These are phyloP conservation scores for Punctularia strigosozonata DNA, from an alignment of 768 basidiomycete species.

Conservation along the genomic window DNA sequence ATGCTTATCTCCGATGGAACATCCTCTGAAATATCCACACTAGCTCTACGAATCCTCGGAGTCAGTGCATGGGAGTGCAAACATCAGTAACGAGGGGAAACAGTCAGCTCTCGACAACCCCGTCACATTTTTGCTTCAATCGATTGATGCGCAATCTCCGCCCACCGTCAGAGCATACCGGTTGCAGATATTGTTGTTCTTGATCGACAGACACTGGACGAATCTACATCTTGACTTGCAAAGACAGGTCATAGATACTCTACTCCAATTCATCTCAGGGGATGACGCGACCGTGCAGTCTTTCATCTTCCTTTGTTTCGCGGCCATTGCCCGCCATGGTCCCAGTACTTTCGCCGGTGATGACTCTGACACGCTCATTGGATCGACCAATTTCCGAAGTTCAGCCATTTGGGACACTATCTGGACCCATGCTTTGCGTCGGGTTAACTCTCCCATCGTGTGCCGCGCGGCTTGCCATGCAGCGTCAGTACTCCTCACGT, in stretches of 20 bases:
- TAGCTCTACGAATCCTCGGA: conserved; percentile 61
- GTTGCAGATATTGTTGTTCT: conserved; percentile 75
- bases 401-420: conserved; percentile 50
- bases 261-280: conserved; percentile 49
- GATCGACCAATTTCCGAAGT: conserved; percentile 1
- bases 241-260: conserved; percentile 37
- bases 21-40: background rate
- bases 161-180: conserved; percentile 31
- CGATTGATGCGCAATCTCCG: conserved; percentile 26
- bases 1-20: conserved; percentile 4
- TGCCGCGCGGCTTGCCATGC: conserved; percentile 75
- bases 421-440: conserved; percentile 76
- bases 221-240: conserved; percentile 48
- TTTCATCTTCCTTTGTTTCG: conserved; percentile 78
- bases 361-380: background rate
- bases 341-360: conserved; percentile 34
- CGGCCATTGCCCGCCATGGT: conserved; percentile 65
- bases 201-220: conserved; percentile 71
- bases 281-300: conserved; percentile 61
- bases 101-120: conserved; percentile 48
- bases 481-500: conserved; percentile 40
- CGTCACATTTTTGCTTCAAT: conserved; percentile 38
- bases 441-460: conserved; percentile 50
- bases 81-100: conserved; percentile 28
- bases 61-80: conserved; percentile 27